A percentile compares a stretch with the other conserved stretches of the same genome.
Conservation (phyloP, 2,329 filamentous ascomycete species). For the Neonectria punicea region DNA sequence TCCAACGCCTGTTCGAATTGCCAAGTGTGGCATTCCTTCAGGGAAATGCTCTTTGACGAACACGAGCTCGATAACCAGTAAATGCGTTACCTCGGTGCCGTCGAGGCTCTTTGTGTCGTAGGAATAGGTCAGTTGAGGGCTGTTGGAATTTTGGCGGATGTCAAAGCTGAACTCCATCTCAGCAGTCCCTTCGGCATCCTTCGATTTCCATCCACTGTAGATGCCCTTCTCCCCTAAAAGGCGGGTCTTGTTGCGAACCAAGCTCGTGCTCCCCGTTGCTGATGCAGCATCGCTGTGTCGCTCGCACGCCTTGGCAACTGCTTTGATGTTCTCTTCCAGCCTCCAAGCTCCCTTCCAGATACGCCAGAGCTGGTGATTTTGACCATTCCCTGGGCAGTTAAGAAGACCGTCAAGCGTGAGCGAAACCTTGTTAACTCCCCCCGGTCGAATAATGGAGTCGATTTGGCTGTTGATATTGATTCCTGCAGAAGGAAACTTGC, state of each 20-base stretch:
- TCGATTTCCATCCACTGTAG: constrained; percentile 87
- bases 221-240: constrained; percentile 82
- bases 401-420: constrained; percentile 68
- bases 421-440: constrained; percentile 69
- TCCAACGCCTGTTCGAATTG: constrained; percentile 87
- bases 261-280: not conserved
- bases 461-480: constrained; percentile 85
- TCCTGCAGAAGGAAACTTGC: constrained; percentile 87
- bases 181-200: constrained; percentile 55
- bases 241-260: constrained; percentile 68
- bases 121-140: constrained; percentile 65
- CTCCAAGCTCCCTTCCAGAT: constrained; percentile 91
- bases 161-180: constrained; percentile 75
- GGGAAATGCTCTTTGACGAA: constrained; percentile 89
- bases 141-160: constrained; percentile 36
- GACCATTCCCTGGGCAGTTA: constrained; percentile 70
- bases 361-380: constrained; percentile 79
- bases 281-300: constrained; percentile 65
- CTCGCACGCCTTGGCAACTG: constrained; percentile 78
- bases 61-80: constrained; percentile 88
- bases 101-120: constrained; percentile 80
- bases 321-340: constrained; percentile 85
- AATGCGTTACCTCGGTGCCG: constrained; percentile 83
- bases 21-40: constrained; percentile 70
- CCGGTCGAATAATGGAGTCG: constrained; percentile 82